Conservation (phyloP, 257 asterid genomes). For the Nicotiana attenuata region DNA sequence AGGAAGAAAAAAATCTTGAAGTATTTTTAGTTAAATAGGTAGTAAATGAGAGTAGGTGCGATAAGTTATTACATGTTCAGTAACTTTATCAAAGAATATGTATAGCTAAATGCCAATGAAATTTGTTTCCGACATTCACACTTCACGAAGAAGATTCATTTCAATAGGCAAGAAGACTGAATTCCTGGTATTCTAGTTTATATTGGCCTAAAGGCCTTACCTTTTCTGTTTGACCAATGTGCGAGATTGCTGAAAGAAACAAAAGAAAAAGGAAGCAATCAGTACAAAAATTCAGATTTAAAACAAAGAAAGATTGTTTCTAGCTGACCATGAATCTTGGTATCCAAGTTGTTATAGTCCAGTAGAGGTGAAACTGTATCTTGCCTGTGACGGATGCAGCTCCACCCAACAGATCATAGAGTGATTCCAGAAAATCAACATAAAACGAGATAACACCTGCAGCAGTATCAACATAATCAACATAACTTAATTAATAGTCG, state of each 20-base stretch:
- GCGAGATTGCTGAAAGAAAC: slow-evolving; percentile 59
- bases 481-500: background rate
- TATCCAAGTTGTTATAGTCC: background rate
- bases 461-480: slow-evolving; percentile 15
- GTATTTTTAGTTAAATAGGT: background rate
- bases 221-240: slow-evolving; percentile 67
- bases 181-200: background rate
- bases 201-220: slow-evolving; percentile 26
- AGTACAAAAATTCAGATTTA: background rate
- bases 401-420: slow-evolving; percentile 64
- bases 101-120: background rate
- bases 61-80: background rate
- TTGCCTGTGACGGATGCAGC: slow-evolving; percentile 76
- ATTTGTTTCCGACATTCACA: background rate
- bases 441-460: slow-evolving; percentile 83
- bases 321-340: background rate
- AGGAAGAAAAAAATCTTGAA: background rate
- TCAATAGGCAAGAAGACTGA: background rate
- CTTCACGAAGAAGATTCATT: background rate
- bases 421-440: slow-evolving; percentile 62
- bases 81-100: background rate
- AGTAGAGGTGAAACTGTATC: slow-evolving; percentile 4
- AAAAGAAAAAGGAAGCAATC: slow-evolving; percentile 2
- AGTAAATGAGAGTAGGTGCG: background rate
- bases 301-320: background rate